phyloP scores from a whole-genome alignment of 257 asterid genomes.

The Primulina eburnea region DNA sequence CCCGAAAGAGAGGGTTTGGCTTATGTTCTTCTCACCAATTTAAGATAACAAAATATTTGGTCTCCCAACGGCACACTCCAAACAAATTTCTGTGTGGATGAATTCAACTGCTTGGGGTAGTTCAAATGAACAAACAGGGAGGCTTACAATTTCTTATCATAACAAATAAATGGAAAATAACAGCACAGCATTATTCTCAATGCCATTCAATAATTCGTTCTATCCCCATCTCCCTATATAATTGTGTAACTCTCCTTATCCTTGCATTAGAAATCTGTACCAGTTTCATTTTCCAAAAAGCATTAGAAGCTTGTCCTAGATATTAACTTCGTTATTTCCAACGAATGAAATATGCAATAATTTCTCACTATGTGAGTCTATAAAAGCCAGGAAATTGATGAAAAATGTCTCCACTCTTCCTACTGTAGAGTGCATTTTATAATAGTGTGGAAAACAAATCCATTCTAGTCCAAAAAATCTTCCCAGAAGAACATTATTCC shows the following conservation, averaged over 20 bases:
- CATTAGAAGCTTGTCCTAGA: not conserved
- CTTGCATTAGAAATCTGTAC: not conserved
- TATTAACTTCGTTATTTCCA: not conserved
- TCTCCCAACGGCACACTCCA: not conserved
- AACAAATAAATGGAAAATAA: not conserved
- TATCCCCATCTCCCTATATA: not conserved
- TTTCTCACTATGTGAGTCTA: not conserved
- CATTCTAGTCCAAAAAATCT: not conserved
- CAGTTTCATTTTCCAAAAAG: not conserved
- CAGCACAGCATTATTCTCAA: not conserved
- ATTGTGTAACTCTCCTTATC: not conserved
- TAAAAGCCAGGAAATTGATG: not conserved
- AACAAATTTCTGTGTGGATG: slow-evolving; percentile 4
- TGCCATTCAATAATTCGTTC: not conserved
- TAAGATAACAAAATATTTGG: not conserved
- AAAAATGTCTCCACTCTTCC: not conserved
- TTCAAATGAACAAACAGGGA: not conserved
- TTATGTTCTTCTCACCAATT: not conserved
- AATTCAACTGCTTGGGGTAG: not conserved
- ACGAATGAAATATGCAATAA: not conserved
- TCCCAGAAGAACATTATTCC: not conserved
- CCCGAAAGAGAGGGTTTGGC: slow-evolving; percentile 8
- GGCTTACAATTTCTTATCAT: not conserved
- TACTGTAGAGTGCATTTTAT: not conserved
- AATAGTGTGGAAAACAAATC: not conserved